Evolutionary conservation across 176 grass and related monocot species (phyloP).

Genomic region (Chloris gayana): DNA sequence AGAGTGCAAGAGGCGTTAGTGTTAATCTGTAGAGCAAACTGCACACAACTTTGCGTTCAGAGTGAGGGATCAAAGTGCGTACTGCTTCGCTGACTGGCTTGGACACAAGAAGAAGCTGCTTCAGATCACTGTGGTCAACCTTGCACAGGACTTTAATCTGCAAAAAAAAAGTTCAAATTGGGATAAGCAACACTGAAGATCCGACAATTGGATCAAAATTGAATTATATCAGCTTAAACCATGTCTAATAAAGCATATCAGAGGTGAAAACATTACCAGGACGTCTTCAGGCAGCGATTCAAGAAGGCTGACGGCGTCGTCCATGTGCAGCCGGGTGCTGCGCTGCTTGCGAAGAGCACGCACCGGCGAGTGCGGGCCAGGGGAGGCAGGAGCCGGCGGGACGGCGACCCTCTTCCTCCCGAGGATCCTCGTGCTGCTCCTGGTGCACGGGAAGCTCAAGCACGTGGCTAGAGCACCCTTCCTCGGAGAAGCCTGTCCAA

Average conservation of each 20-base stretch:
- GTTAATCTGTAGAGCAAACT: not conserved
- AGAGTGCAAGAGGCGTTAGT: not conserved
- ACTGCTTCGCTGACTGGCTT: conserved; percentile 80
- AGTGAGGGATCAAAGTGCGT: conserved; percentile 21
- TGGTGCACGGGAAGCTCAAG: conserved; percentile 46
- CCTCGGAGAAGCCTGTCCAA: conserved; percentile 45
- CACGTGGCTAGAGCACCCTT: conserved; percentile 45
- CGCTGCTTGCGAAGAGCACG: conserved; percentile 55
- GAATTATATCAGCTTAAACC: too few relatives aligned
- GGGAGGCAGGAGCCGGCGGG: conserved; percentile 36
- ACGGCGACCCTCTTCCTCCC: conserved; percentile 75
- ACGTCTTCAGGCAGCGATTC: conserved; percentile 72
- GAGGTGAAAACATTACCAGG: conserved; percentile 49
- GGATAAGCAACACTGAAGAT: conserved; percentile 9
- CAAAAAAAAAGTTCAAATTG: not conserved
- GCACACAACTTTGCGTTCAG: not conserved
- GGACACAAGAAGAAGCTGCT: conserved; percentile 75
- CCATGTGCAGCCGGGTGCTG: conserved; percentile 50
- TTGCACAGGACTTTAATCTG: conserved; percentile 74
- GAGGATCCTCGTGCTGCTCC: conserved; percentile 59
- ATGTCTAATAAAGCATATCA: not conserved
- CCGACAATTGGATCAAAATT: not conserved
- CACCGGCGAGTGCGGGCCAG: conserved; percentile 41
- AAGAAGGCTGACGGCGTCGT: conserved; percentile 44
- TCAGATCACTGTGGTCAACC: conserved; percentile 76